Evolutionary conservation across 352 stramenopile species (phyloP).

Genomic region (Pythium folliculosum): DNA sequence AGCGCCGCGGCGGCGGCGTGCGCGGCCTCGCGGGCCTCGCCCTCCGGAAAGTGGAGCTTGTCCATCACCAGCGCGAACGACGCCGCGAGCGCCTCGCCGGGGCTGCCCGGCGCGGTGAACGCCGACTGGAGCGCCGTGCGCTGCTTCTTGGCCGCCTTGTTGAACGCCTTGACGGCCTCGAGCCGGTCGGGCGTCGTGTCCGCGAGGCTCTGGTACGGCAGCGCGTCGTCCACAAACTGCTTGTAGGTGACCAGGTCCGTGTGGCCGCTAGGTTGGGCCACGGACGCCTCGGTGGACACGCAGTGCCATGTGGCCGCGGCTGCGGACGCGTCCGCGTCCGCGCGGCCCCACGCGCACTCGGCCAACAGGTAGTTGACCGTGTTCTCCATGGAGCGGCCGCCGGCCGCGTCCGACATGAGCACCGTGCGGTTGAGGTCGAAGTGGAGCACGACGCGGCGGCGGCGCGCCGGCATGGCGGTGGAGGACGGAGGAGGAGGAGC

Average conservation of each 20-base stretch:
- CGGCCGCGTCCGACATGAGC: conserved; percentile 89
- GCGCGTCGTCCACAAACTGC: conserved; percentile 73
- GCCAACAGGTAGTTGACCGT: conserved; percentile 86
- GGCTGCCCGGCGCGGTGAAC: conserved; percentile 57
- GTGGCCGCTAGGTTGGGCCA: conserved; percentile 36
- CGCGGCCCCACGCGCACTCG: conserved; percentile 77
- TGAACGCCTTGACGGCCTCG: conserved; percentile 68
- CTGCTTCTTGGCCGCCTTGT: conserved; percentile 80
- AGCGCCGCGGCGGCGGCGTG: conserved; percentile 43
- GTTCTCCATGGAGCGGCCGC: conserved; percentile 86
- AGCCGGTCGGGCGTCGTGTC: conserved; percentile 28
- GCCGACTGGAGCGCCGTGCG: conserved; percentile 74
- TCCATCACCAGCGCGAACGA: conserved; percentile 79
- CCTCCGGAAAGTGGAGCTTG: conserved; percentile 67
- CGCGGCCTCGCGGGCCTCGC: conserved; percentile 47
- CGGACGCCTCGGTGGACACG: conserved; percentile 55
- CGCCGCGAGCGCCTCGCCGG: conserved; percentile 40
- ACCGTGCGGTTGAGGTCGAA: conserved; percentile 90
- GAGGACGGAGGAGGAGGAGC: conserved; percentile 3
- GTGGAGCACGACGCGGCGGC: conserved; percentile 71
- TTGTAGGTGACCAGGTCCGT: too few species aligned
- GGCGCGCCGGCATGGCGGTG: conserved; percentile 2
- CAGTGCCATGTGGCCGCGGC: conserved; percentile 48
- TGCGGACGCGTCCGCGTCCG: conserved; percentile 5
- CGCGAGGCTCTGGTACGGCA: conserved; percentile 66